phyloP scores from a whole-genome alignment of 2,329 filamentous ascomycete species.

The Calonectria naviculata region DNA sequence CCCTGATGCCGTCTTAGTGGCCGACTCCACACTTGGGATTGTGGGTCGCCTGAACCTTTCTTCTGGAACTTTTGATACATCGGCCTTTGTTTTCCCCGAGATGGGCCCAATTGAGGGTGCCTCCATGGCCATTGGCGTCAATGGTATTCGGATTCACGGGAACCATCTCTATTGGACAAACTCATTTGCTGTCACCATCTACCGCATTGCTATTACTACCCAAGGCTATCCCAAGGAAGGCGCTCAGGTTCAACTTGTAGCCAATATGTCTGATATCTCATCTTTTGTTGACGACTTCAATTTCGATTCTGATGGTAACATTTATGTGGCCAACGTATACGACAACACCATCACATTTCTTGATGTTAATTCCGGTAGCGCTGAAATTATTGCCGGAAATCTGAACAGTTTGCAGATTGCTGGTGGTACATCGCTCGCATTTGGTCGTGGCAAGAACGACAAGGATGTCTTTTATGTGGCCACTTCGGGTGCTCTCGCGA shows the following conservation, averaged over 20 bases:
- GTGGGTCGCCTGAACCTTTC: conserved; percentile 20
- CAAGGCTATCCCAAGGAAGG: not conserved
- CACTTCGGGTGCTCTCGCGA: not conserved
- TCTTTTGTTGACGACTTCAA: not conserved
- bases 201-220: not conserved
- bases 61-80: conserved; percentile 16
- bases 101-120: not conserved
- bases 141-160: not conserved
- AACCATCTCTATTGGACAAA: not conserved
- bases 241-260: not conserved
- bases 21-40: conserved; percentile 20
- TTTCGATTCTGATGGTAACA: not conserved
- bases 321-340: not conserved
- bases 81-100: conserved; percentile 8
- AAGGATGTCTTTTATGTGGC: not conserved
- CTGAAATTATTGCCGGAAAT: not conserved
- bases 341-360: not conserved
- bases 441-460: not conserved
- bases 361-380: not conserved
- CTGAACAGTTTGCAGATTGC: not conserved
- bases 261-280: not conserved
- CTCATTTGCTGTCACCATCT: not conserved
- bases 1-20: conserved; percentile 19
- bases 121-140: not conserved
- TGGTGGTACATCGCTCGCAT: not conserved